phyloP scores from a whole-genome alignment of 1,139 yeast species.

The Wickerhamomyces sp. region DNA sequence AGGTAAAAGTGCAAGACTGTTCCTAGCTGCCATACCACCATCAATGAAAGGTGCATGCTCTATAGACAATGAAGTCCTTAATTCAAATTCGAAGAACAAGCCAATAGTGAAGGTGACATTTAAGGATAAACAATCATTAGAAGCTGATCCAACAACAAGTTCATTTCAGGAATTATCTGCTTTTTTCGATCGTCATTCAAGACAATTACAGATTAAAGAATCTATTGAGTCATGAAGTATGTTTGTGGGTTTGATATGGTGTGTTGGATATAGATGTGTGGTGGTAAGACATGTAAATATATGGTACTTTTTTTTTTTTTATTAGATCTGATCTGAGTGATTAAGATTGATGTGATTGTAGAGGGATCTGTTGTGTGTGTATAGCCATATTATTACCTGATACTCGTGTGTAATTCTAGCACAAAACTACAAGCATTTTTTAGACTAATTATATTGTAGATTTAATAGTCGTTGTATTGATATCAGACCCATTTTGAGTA shows the following conservation, averaged over 20 bases:
- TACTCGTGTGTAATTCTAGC: no score
- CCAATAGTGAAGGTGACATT: slow-evolving; percentile 71
- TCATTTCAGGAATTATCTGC: slow-evolving; percentile 51
- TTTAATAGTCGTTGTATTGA: no score
- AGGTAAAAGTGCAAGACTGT: slow-evolving; percentile 77
- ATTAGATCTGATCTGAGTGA: no score
- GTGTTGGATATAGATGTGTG: neutral
- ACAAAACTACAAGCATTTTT: no score
- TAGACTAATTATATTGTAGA: no score
- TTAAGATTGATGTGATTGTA: no score
- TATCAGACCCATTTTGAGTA: no score
- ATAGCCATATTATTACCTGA: no score
- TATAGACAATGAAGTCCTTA: slow-evolving; percentile 51
- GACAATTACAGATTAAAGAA: slow-evolving; percentile 62
- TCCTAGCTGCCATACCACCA: slow-evolving; percentile 78
- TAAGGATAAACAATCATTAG: slow-evolving; percentile 73
- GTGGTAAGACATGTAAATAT: neutral
- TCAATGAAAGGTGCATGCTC: slow-evolving; percentile 47
- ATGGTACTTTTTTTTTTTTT: no score
- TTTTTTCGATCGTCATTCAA: slow-evolving; percentile 63
- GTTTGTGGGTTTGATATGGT: no score
- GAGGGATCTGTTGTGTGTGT: no score
- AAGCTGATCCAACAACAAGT: slow-evolving; percentile 58
- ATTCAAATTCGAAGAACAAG: slow-evolving; percentile 36
- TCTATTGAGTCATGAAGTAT: slow-evolving; percentile 40